Conservation (phyloP, 805 yeast genomes). For the Candida fluviatilis region DNA sequence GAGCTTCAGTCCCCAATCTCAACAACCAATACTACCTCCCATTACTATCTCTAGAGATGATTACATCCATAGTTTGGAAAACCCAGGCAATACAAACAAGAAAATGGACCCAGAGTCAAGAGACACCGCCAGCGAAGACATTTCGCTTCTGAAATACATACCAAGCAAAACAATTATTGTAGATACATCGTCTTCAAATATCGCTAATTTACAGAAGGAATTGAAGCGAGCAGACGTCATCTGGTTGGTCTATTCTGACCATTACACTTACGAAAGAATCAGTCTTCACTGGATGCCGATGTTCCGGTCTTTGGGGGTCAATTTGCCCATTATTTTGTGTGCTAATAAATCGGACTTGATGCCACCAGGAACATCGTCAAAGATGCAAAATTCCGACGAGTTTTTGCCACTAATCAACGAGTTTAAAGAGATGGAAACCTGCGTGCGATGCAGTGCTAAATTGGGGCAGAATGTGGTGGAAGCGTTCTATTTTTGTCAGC, state of each 20-base stretch:
- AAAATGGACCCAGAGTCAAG: conserved; percentile 2
- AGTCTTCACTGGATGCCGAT: conserved; percentile 93
- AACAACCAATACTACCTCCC: conserved; percentile 67
- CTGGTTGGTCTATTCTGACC: conserved; percentile 92
- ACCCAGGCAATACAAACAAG: conserved; percentile 4
- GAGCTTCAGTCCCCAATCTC: conserved; percentile 53
- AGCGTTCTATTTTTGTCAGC: conserved; percentile 86
- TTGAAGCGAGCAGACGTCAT: conserved; percentile 84
- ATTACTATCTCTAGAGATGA: conserved; percentile 69
- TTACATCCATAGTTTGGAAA: conserved; percentile 44
- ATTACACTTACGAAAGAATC: conserved; percentile 89
- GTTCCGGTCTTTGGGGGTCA: conserved; percentile 89
- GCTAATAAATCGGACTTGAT: conserved; percentile 69
- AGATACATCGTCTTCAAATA: conserved; percentile 75
- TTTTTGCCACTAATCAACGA: conserved; percentile 82
- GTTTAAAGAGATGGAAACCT: conserved; percentile 90
- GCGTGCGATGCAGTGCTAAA: conserved; percentile 84
- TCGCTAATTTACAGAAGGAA: conserved; percentile 58
- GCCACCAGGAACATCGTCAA: conserved; percentile 41
- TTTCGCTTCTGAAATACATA: conserved; percentile 24
- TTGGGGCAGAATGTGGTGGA: conserved; percentile 83
- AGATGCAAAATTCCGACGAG: conserved; percentile 58
- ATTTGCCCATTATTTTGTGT: conserved; percentile 86
- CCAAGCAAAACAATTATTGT: conserved; percentile 61
- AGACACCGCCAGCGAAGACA: conserved; percentile 7